Base-by-base conservation (phyloP, 176 grass and related monocot genomes). In the Bonia amplexicaulis region DNA sequence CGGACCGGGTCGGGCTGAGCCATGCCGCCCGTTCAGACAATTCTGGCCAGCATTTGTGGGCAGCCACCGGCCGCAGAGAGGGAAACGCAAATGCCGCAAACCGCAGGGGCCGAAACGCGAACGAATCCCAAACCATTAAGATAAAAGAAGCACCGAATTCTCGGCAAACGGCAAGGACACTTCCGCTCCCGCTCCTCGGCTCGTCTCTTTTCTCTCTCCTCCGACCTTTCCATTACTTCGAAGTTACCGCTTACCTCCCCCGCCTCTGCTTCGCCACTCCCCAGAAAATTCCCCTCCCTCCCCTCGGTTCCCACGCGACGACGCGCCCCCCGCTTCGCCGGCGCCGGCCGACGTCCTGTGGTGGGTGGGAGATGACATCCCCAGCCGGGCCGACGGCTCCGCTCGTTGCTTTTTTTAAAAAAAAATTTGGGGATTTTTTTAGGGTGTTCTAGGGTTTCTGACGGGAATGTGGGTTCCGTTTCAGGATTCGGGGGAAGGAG, bases 401-500 rank as follows among this genome's bases (percentile, higher is more conserved):
- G 81, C 73, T 44, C 33, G 48, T 23, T 9, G 41, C 47, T 16
- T 51, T 19, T 22, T 12, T 12, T 1, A 42, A 42, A 42, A 27
- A 8, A 42, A 42, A 42, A 27, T 33, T 22, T 37, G 2, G 37
- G 3, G 37, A 14, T 1, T 47, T 29, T 71, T 40, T 74, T 9
- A 15, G 12, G 65, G 15, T 22, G 16, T 12, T 74, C 26, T 85
- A 88, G 87, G 85, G 94, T 92, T 97, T 93, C 91, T 94, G 69
- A 97, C 71, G 16, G 54, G 85, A 97, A 94, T 97, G 91, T 70
- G 83, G 94, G 62, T 85, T 86, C 39, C 66, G 90, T 76, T 84
- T 49, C 88, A 91, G 94, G 76, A 80, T 69, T 79, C 62, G 63
- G 31, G 12, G n/a, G 63, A 9, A 63, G 45, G 53, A 64, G 57